Evolutionary conservation across 2,329 filamentous ascomycete species (phyloP).

Genomic region (Diplocarpon mali): DNA sequence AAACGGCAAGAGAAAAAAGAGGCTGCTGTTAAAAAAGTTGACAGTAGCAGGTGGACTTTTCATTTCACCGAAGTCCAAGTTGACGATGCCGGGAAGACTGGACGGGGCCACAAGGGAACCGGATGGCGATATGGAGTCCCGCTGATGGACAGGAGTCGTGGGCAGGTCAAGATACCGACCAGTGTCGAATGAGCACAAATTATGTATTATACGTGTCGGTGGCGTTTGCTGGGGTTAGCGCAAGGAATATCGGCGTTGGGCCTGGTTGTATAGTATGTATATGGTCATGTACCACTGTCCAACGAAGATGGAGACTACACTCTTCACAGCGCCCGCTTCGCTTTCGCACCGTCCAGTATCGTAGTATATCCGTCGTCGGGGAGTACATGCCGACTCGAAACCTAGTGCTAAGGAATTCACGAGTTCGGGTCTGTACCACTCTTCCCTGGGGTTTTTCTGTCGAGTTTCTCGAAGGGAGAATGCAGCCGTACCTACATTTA

Average conservation of each 20-base stretch:
- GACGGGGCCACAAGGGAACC: conserved; percentile 39
- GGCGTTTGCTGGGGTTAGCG: conserved; percentile 9
- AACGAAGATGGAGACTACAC: neutral
- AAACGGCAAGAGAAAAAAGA: conserved; percentile 28
- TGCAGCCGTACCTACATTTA: no score
- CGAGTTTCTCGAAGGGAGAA: no score
- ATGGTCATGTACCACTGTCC: conserved; percentile 10
- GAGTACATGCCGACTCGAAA: no score
- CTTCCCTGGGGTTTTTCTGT: no score
- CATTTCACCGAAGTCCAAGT: conserved; percentile 49
- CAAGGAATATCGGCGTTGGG: conserved; percentile 1
- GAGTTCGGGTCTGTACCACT: no score
- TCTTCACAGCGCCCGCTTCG: neutral
- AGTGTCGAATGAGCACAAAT: conserved; percentile 32
- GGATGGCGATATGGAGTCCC: conserved; percentile 57
- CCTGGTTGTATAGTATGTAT: conserved; percentile 7
- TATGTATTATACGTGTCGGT: conserved; percentile 8
- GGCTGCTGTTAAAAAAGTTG: conserved; percentile 33
- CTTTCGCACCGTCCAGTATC: neutral
- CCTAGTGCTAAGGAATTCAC: no score
- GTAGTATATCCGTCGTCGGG: no score
- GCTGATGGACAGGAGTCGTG: conserved; percentile 49
- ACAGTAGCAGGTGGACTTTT: conserved; percentile 45
- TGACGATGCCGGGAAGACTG: conserved; percentile 43
- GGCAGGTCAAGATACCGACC: conserved; percentile 57